Base-by-base conservation (phyloP, 352 stramenopile genomes). In the Globisporangium emineosum region DNA sequence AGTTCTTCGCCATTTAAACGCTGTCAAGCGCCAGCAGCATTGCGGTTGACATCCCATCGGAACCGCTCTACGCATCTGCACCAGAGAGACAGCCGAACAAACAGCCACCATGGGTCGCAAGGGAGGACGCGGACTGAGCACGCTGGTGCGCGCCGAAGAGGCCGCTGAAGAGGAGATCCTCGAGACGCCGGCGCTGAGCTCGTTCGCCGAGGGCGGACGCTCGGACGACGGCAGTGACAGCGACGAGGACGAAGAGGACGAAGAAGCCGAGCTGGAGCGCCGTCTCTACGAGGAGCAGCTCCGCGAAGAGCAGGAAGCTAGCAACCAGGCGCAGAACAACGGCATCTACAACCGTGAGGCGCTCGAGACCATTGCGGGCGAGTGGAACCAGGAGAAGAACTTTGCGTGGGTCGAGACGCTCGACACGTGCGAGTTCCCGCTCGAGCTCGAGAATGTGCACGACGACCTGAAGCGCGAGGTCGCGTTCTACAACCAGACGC, bases 401-500 rank as follows among this genome's bases (percentile, higher is more conserved):
- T 81, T 95, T 43, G 49, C 73, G 45, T 95, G 87, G 87, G 78
- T 89, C 56, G 84, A 95, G 74, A 91, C 79, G 57, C 72, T 95
- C 53, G 87, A 95, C 60, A 90, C 79, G 56, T 93, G 80, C 68
- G 69, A 57, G 8, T 69, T 76, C 5, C 64, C 75, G 19, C 62
- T 93, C 33, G 87, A 90, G 47, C 66, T 91, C 21, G 71, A 76
- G 60, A 95, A 89, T 62, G 84, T 93, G 23, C 84, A 97, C 62
- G 89, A 97, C 67, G 89, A 97, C 65, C 63, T 97, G 51, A 94
- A 95, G 73, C 80, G 89, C 12, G 89, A 99, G 66, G 93, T 98
- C 8, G 88, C 93, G 27, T 99, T 99, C 81, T 99, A 99, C 77
- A 98, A 98, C 71, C 92, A 97, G 67, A 79, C 84, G 66, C 67